Conservation (phyloP, 2,329 filamentous ascomycete genomes). For the Scedosporium apiospermum region DNA sequence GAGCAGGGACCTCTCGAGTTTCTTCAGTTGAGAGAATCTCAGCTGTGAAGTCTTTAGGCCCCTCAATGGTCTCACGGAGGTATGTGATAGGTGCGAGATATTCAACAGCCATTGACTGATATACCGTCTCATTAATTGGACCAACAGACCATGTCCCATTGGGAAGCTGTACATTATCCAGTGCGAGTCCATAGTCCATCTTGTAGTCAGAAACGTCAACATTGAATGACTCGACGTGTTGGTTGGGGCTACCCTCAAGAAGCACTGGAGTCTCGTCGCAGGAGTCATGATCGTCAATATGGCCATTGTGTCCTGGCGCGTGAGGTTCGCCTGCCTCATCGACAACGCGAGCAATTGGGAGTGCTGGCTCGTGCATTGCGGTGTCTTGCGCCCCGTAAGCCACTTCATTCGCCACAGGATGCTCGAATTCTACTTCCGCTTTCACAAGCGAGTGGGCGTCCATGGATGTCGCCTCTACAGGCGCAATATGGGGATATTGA, state of each 20-base stretch:
- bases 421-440: background rate
- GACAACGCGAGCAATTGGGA: background rate
- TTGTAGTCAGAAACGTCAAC: background rate
- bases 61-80: background rate
- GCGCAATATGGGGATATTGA: background rate
- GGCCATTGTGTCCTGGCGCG: background rate
- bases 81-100: background rate
- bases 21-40: background rate
- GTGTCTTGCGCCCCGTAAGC: background rate
- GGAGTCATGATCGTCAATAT: background rate
- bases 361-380: background rate
- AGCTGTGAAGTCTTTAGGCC: background rate
- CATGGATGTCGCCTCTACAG: background rate
- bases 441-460: background rate
- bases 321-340: background rate
- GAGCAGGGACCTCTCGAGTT: background rate
- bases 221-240: background rate
- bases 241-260: background rate
- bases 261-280: background rate
- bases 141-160: constrained; percentile 1
- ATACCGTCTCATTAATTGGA: background rate
- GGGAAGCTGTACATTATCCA: background rate
- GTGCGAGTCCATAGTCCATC: background rate
- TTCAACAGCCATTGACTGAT: background rate
- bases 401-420: background rate